Evolutionary conservation across 1,139 yeast species (phyloP), one percentile per base, ranked within the genome.

Genomic region (Geotrichum cucujoidarum): DNA sequence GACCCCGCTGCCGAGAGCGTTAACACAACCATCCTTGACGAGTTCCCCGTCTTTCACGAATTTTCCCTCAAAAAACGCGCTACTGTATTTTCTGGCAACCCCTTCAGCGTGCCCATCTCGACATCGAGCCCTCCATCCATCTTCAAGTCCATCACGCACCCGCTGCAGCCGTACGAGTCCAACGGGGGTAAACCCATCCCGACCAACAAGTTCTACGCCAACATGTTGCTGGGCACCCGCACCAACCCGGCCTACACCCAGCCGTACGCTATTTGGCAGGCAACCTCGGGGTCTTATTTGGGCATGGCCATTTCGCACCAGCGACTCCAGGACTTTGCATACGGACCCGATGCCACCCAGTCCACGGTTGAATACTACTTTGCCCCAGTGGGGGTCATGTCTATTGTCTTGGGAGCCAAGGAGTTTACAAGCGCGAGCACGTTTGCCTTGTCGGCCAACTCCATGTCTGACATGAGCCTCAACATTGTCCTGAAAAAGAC

Each of bases 161-260:
- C 52, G n/a, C 33, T 49, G 11, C 31, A 24, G 22, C 48, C 48
- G 11, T 27, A 20, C 6, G 35, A 30, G 7, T 25, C 36, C 22
- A 36, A 29, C 21, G 1, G 29, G 8, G 36, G 44, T 34, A 41
- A 33, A n/a, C 87, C 95, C 7, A 73, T 80, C 40, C 78, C 80
- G 54, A 88, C 97, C 16, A 89, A 89, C 68, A 87, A 88, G 62
- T 89, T 87, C 64, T 88, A 84, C 63, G 82, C 85, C 8, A 89
- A 89, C 65, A 68, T 88, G 62, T 68, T 87, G 53, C 74, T 89
- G 22, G 92, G 74, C 1, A 20, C 37, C 7, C 22, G 85, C 60
- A 75, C 77, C 11, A 67, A 4, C 21, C 48, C 48, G n/a, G 48
- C 43, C 13, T 31, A 25, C 25, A 40, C 44, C n/a, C 40, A 35